These are phyloP conservation scores for Corymbia calophylla DNA, from an alignment of 441 rosid species.

Conservation along the genomic window DNA sequence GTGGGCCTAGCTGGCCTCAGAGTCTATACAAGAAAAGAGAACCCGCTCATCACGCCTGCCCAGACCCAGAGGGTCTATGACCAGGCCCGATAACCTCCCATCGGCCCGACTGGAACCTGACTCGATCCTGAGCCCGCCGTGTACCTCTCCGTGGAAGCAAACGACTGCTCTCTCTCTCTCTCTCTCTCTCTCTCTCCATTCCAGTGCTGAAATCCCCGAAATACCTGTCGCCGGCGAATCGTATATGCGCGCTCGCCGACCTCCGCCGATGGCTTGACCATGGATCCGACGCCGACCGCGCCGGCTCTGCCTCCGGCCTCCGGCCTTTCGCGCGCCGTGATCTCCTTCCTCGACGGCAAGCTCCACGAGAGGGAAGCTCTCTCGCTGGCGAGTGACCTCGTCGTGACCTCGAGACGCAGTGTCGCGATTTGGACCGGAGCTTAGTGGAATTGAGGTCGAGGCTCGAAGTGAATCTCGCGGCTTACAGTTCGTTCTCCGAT, in stretches of 20 bases:
- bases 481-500: conserved; percentile 64
- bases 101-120: not conserved
- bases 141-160: not conserved
- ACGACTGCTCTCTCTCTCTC: not conserved
- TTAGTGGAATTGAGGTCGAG: conserved; percentile 39
- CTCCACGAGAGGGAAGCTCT: conserved; percentile 37
- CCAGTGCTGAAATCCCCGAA: not conserved
- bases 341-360: conserved; percentile 45
- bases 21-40: not conserved
- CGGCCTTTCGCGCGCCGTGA: conserved; percentile 36
- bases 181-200: not conserved
- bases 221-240: not conserved
- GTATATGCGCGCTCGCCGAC: not conserved
- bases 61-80: not conserved
- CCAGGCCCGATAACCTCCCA: not conserved
- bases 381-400: conserved; percentile 31
- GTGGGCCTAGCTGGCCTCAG: not conserved
- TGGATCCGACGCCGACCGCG: conserved; percentile 32
- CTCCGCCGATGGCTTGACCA: conserved; percentile 1
- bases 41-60: not conserved
- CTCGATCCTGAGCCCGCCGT: not conserved
- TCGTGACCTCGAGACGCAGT: conserved; percentile 50
- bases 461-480: conserved; percentile 41
- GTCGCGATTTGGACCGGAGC: conserved; percentile 47
- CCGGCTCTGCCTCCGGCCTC: conserved; percentile 37